Base-by-base conservation (phyloP, 1,284 basidiomycete genomes). In the Gymnopus androsaceus region DNA sequence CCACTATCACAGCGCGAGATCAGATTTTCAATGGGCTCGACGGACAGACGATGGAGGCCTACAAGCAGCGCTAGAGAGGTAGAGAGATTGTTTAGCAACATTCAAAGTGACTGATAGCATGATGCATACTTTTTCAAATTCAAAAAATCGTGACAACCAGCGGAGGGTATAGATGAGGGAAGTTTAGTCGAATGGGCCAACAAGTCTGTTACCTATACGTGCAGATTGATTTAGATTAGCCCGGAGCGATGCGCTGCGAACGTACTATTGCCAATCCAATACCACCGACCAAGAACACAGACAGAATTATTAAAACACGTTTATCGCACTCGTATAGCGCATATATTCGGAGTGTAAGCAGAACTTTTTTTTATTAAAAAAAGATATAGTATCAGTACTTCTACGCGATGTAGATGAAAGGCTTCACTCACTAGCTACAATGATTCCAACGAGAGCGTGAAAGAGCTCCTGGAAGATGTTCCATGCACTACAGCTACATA, bases 301-400 rank as follows among this genome's bases (percentile, higher is more conserved):
- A 37, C 14, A 50, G 34, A 17, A 50, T 15, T 11, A 50, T 37
- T n/a, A 53, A 37, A n/a, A 53, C 4, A 14, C 41, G 41, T n/a
- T 37, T 44, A 19, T 45, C 46, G 14, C 51, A 53, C 2, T 34
- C 51, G 14, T 53, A 53, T 3, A 53, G 33, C n/a, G 51, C 51
- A 40, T 53, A 53, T 44, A 53, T 44, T 27, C 51, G 41, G n/a
- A 53, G 28, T 34, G 51, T 53, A 17, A 53, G 34, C 12, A 53
- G 25, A 45, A 45, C 51, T 53, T 15, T 5, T 25, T 38, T 5
- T 17, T 5, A 38, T 11, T 5, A 14, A 5, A 9, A 5, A 36
- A 15, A 25, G 27, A 21, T 15, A 51, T 31, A 25, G 27, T 15
- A 9, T 51, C 15, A 31, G 5, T 15, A 42, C 12, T 28, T 8